phyloP scores from a whole-genome alignment of 2,329 filamentous ascomycete species.

The Trichoderma citrinoviride region DNA sequence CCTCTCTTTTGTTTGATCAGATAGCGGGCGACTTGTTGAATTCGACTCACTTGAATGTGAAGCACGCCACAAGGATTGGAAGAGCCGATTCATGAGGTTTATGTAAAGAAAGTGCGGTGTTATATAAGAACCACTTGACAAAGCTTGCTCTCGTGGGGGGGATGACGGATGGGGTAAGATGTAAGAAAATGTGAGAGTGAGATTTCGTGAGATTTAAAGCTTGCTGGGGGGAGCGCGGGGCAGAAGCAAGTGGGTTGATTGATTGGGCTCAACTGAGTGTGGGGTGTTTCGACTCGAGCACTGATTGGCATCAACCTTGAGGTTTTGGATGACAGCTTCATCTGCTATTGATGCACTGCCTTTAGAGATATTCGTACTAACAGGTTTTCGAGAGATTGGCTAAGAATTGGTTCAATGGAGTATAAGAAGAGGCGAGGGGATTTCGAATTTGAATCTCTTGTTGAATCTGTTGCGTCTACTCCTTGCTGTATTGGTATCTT shows the following conservation, averaged over 20 bases:
- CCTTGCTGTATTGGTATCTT: conserved; percentile 11
- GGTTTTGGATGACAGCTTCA: not conserved
- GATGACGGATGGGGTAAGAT: not conserved
- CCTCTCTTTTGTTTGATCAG: too few relatives aligned
- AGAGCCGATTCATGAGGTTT: not conserved
- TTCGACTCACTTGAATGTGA: not conserved
- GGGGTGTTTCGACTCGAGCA: not conserved
- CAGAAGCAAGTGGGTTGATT: not conserved
- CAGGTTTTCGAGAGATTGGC: too few relatives aligned
- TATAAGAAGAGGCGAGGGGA: not conserved
- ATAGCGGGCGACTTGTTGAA: too few relatives aligned
- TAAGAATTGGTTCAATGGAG: not conserved
- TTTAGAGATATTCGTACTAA: too few relatives aligned
- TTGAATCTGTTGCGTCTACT: not conserved
- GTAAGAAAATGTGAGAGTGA: not conserved
- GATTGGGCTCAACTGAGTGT: not conserved
- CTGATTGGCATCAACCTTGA: not conserved
- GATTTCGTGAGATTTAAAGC: conserved; percentile 17
- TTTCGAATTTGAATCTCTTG: too few relatives aligned
- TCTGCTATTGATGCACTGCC: not conserved
- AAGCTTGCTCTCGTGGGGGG: too few relatives aligned
- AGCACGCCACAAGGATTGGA: not conserved
- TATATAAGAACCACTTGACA: too few relatives aligned
- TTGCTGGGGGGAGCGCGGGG: not conserved
- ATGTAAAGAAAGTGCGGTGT: not conserved